Base-by-base conservation (phyloP, 495 filamentous ascomycete species). In the Annulohypoxylon bovei region DNA sequence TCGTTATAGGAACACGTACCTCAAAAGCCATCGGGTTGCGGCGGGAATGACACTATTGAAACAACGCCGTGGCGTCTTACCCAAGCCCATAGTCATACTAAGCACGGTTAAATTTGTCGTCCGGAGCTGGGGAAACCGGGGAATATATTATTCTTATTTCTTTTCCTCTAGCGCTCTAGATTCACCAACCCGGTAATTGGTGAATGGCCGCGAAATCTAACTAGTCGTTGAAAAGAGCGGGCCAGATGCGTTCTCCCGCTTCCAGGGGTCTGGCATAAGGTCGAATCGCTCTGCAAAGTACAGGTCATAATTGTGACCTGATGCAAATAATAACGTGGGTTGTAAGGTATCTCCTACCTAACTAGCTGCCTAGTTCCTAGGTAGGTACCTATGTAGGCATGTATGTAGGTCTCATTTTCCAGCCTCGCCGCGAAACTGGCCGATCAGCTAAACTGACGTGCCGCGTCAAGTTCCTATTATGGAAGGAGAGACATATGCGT, bases 201-300 rank as follows among this genome's bases (percentile, higher is more conserved):
- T 42, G 55, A 42, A 58, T 14, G 37, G 7, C 16, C 3, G 23
- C 16, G 18, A 40, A 6, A 56, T 50, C 30, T 22, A 40, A 56
- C 20, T 62, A 50, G 56, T 16, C 22, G 28, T 39, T 46, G 50
- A 47, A 33, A 33, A 12, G 57, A 27, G 49, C 46, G 50, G 28
- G 54, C 6, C 25, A 61, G 20, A 70, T 70, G 60, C 55, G 46
- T 30, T 40, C 28, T 20, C 61, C 67, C 67, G 67, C 7, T 25
- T 47, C 40, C 61, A 59, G 37, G 67, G 67, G 67, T 64, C 35
- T 47, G 28, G 50, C 52, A 46, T 16, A 59, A 16, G 53, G 47
- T 47, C 30, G 20, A 44, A 20, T 23, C 37, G 39, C 5, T n/a
- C 46, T 66, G 50, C 30, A 52, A 22, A 33, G 20, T 32, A 62